Conservation (phyloP, 768 basidiomycete genomes). For the Serpula lacrymans region DNA sequence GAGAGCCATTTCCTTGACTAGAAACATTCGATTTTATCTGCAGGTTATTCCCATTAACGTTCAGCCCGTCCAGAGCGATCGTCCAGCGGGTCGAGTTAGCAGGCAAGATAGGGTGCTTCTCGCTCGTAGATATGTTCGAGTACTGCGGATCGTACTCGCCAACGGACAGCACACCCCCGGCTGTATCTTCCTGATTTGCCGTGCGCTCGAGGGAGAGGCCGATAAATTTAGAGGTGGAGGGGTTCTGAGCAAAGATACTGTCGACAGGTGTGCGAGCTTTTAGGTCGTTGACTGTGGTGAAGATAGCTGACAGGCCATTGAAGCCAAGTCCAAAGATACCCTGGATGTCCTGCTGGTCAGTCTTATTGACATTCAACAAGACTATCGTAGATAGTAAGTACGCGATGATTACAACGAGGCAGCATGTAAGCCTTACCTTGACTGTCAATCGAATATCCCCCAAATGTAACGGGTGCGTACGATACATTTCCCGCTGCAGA, state of each 20-base stretch:
- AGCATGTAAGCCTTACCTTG: conserved; percentile 9
- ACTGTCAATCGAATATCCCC: conserved; percentile 25
- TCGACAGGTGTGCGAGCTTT: conserved; percentile 29
- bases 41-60: conserved; percentile 27
- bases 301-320: conserved; percentile 19
- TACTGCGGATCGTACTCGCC: conserved; percentile 39
- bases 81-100: conserved; percentile 38
- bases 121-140: conserved; percentile 22
- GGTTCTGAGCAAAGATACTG: conserved; percentile 37
- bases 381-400: conserved; percentile 3
- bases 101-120: conserved; percentile 34
- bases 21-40: conserved; percentile 26
- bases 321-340: conserved; percentile 27
- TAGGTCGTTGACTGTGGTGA: conserved; percentile 13
- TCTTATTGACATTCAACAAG: conserved; percentile 20
- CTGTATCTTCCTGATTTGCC: conserved; percentile 35
- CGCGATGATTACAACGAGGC: background rate
- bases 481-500: conserved; percentile 32
- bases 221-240: conserved; percentile 35
- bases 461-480: conserved; percentile 34
- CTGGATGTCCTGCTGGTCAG: conserved; percentile 9
- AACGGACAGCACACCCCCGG: conserved; percentile 39
- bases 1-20: conserved; percentile 26
- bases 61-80: conserved; percentile 35
- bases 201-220: conserved; percentile 41